Evolutionary conservation across 345 rosid genomes (phyloP), one percentile per base, ranked within the genome.

Genomic region (Salix arbutifolia): DNA sequence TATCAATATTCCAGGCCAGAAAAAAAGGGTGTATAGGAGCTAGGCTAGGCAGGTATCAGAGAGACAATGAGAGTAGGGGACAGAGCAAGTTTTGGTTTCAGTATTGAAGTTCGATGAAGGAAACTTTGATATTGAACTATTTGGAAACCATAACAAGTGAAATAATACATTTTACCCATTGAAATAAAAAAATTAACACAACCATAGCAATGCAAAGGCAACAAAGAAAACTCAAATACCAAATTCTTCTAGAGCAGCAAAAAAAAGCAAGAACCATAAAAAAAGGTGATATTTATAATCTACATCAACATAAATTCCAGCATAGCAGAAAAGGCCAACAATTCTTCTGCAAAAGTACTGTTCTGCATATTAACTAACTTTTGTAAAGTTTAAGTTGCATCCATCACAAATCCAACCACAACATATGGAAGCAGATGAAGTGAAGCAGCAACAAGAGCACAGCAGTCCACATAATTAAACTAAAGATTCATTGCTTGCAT

Each of bases 381-480:
- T 26, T n/a, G 76, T 25, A 78, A 73, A 67, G 73, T 52, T 60
- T 6, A 79, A 26, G 76, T 71, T 65, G 77, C 76, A 78, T 60
- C 73, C 77, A 79, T 74, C 71, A 79, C 67, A 75, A 46, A 78
- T 65, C 71, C 70, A 79, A 46, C 82, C 75, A 75, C 75, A 78
- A 69, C 65, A 46, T 66, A 76, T 10, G 74, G 83, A 72, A 76
- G 79, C 44, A 72, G 80, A 81, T 69, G 80, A 76, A 81, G 72
- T 53, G 84, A 74, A 82, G 78, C 84, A 82, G 84, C 81, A 82
- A 82, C 84, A 46, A 81, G 78, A 82, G 79, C 81, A 82, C 79
- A 82, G 81, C 81, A 82, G 84, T 77, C 84, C 81, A 81, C 76
- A 81, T 61, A 77, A 74, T 61, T 65, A 82, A 82, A 74, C 65